Conservation (phyloP, 2,329 filamentous ascomycete genomes). For the Microsporum audouinii region DNA sequence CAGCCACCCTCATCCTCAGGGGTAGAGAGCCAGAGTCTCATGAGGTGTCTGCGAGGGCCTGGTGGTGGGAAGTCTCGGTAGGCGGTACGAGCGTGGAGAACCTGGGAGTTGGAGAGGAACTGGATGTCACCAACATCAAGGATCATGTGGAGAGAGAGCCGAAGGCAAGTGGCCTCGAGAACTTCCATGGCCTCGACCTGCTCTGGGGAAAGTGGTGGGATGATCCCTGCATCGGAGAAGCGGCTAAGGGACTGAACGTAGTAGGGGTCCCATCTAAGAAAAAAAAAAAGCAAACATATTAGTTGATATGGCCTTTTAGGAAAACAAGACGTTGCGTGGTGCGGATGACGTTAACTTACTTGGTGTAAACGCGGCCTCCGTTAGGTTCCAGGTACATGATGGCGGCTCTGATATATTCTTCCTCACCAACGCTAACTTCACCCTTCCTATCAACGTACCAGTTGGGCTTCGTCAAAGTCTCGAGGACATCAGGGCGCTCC, state of each 20-base stretch:
- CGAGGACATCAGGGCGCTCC: conserved; percentile 66
- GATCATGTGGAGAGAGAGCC: conserved; percentile 69
- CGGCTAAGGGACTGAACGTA: conserved; percentile 64
- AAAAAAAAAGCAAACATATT: not conserved
- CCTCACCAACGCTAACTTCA: conserved; percentile 61
- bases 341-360: conserved; percentile 33
- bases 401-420: conserved; percentile 59
- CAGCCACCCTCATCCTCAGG: conserved; percentile 75
- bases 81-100: conserved; percentile 68
- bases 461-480: conserved; percentile 61
- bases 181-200: conserved; percentile 58
- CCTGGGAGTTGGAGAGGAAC: conserved; percentile 68
- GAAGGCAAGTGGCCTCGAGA: conserved; percentile 64
- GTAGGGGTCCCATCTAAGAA: conserved; percentile 64
- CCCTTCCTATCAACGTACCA: conserved; percentile 94
- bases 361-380: conserved; percentile 59
- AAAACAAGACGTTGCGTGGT: not conserved
- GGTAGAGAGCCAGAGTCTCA: conserved; percentile 74
- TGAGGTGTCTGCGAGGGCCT: conserved; percentile 61
- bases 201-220: conserved; percentile 58
- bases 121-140: conserved; percentile 81
- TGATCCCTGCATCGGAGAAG: conserved; percentile 60
- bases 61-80: conserved; percentile 63
- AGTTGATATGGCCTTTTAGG: conserved; percentile 13
- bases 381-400: conserved; percentile 68